Base-by-base conservation (phyloP, 2,329 filamentous ascomycete species). In the Colletotrichum gigasporum region DNA sequence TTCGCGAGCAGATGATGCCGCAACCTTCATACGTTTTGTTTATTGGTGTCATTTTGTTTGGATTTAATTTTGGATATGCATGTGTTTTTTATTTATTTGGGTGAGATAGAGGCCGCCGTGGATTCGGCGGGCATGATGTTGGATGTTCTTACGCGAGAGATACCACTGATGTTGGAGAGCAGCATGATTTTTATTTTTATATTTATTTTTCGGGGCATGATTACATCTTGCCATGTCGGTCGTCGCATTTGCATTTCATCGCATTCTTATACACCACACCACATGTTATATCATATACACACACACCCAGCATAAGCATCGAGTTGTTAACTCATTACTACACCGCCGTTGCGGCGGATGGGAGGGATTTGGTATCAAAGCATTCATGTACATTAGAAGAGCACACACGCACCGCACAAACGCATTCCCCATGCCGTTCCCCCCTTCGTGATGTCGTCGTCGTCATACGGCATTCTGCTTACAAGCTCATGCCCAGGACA, bases 401-500 rank as follows among this genome's bases (percentile, higher is more conserved):
- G 12, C 24, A 26, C 11, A 10, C 44, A 18, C 45, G 48, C 53
- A 57, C 18, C 37, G 55, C 55, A 65, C 42, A 52, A 45, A 62
- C 42, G 20, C 56, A 60, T 56, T 51, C 11, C 44, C 63, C 53
- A 55, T 44, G 52, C 50, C 42, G 37, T 37, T 11, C 24, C 24
- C 64, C 30, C 24, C 28, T 39, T 14, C 54, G 35, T 60, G 30
- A 54, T 35, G 14, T 35, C 20, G 2, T 16, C 16, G 8, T 8
- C 16, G 10, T 5, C 14, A 20, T 16, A 26, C 9, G 9, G 30
- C 22, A 10, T 14, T 4, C 8, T 18, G 18, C 37, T 74, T 71
- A 81, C 53, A 78, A 39, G 41, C 74, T 73, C 65, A 82, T 62
- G 6, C 76, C 78, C 35, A 76, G 69, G 24, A 73, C 75, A 59